These are phyloP conservation scores for Aspergillus biplanus DNA, from an alignment of 495 filamentous ascomycete species.

Conservation along the genomic window DNA sequence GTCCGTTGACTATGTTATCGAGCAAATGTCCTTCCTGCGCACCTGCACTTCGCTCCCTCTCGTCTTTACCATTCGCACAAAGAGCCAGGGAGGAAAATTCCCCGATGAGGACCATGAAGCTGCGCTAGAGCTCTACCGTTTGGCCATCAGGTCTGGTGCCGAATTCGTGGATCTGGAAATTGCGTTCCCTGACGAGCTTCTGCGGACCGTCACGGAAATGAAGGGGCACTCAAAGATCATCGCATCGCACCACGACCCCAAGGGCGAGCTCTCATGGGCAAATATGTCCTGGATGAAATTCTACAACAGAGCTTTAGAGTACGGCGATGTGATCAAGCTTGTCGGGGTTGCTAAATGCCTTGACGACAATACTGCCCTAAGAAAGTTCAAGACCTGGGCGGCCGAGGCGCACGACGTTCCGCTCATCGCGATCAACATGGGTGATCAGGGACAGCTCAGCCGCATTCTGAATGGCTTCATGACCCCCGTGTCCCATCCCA, in stretches of 20 bases:
- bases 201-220: constrained; percentile 64
- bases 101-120: constrained; percentile 73
- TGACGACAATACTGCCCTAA: constrained; percentile 84
- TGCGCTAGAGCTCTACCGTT: constrained; percentile 71
- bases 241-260: constrained; percentile 91
- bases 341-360: constrained; percentile 78
- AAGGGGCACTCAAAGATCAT: constrained; percentile 83
- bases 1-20: constrained; percentile 72
- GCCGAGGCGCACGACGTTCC: constrained; percentile 71
- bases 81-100: constrained; percentile 86
- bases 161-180: constrained; percentile 96
- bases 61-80: constrained; percentile 90
- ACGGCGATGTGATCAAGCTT: constrained; percentile 93
- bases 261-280: constrained; percentile 78
- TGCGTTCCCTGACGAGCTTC: constrained; percentile 74
- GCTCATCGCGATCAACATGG: constrained; percentile 97
- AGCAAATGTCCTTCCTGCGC: constrained; percentile 81
- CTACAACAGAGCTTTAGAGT: constrained; percentile 85
- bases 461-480: constrained; percentile 89
- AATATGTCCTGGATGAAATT: constrained; percentile 85
- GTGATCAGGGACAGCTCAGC: constrained; percentile 81
- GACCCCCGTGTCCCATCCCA: constrained; percentile 92
- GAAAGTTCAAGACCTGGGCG: constrained; percentile 80
- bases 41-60: constrained; percentile 77
- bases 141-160: constrained; percentile 78